These are phyloP conservation scores for Calycina herbarum DNA, from an alignment of 2,329 filamentous ascomycete species.

Conservation along the genomic window DNA sequence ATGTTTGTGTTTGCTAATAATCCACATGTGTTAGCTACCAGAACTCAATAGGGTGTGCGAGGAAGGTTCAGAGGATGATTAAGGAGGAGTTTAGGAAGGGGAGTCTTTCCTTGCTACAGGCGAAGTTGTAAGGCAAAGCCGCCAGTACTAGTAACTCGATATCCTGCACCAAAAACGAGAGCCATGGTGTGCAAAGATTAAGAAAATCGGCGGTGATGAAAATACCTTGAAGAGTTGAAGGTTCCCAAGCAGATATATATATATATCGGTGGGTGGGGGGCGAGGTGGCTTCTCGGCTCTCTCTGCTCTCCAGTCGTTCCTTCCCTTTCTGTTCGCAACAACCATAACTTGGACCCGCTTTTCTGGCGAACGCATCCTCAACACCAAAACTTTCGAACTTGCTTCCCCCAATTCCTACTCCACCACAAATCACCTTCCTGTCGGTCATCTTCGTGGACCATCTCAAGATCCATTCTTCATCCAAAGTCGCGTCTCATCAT, in stretches of 20 bases:
- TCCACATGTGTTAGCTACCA: slow-evolving; percentile 33
- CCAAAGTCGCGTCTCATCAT: not conserved
- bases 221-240: not conserved
- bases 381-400: not conserved
- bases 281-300: too few relatives aligned
- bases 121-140: too few relatives aligned
- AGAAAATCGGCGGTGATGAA: not conserved
- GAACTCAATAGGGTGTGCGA: slow-evolving; percentile 33
- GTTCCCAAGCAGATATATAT: not conserved
- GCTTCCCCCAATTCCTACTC: not conserved
- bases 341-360: not conserved
- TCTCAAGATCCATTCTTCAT: too few relatives aligned
- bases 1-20: too few relatives aligned
- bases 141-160: not conserved
- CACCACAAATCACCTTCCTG: not conserved
- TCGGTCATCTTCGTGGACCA: not conserved
- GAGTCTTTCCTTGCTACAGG: too few relatives aligned
- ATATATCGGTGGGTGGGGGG: too few relatives aligned
- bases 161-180: not conserved
- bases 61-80: slow-evolving; percentile 23
- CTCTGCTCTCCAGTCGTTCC: not conserved
- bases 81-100: too few relatives aligned
- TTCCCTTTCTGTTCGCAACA: not conserved
- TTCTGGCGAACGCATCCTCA: not conserved
- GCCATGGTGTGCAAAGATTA: not conserved